Conservation (phyloP, 257 asterid genomes). For the Solanum chmielewskii region DNA sequence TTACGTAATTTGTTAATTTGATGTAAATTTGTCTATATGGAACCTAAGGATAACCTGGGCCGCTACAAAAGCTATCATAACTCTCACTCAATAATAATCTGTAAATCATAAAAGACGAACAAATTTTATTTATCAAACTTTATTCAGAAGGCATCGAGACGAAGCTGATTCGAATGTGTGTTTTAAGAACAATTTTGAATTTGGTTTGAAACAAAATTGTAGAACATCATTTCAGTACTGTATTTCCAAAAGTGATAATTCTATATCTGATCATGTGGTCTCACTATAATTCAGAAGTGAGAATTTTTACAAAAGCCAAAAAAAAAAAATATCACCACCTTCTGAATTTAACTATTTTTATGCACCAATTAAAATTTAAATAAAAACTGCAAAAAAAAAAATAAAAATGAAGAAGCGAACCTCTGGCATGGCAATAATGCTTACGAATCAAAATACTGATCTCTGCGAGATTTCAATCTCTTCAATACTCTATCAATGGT, state of each 20-base stretch:
- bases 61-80: no score
- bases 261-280: neutral
- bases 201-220: no score
- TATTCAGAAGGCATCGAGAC: no score
- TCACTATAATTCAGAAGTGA: neutral
- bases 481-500: slow-evolving; percentile 11
- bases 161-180: no score
- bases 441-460: neutral
- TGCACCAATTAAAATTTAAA: neutral
- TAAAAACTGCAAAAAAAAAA: neutral
- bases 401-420: no score
- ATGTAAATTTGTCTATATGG: neutral
- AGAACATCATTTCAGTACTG: neutral
- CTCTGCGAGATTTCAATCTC: slow-evolving; percentile 6
- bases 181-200: no score
- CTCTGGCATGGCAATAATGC: neutral
- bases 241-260: neutral
- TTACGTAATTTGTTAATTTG: neutral
- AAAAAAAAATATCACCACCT: no score
- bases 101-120: rapidly evolving
- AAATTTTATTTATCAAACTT: rapidly evolving
- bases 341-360: neutral
- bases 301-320: neutral
- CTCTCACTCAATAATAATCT: no score
- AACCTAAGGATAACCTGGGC: rapidly evolving